Conservation (phyloP, 2,329 filamentous ascomycete genomes). For the Rhexocercosporidium sp. region DNA sequence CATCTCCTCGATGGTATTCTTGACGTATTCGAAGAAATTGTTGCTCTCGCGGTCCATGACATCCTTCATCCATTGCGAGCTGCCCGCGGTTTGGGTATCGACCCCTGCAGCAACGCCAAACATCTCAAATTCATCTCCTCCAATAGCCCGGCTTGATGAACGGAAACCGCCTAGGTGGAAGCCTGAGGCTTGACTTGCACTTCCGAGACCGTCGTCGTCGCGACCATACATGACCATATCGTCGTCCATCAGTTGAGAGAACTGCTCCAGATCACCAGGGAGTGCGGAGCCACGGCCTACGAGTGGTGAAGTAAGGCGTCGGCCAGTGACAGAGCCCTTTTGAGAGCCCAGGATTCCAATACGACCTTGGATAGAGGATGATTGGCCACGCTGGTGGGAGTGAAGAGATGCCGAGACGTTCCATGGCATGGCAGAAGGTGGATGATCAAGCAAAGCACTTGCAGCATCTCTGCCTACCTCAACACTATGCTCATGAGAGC, state of each 20-base stretch:
- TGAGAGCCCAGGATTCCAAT: constrained; percentile 25
- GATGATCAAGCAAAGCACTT: constrained; percentile 69
- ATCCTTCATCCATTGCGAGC: constrained; percentile 54
- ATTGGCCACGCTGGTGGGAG: constrained; percentile 50
- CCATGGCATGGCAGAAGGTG: constrained; percentile 71
- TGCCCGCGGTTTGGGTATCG: constrained; percentile 53
- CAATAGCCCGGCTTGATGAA: constrained; percentile 14
- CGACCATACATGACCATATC: constrained; percentile 37
- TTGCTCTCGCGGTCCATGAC: constrained; percentile 61
- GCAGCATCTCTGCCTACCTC: constrained; percentile 75
- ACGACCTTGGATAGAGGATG: constrained; percentile 39
- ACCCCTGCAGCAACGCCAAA: constrained; percentile 46
- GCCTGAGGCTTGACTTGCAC: background rate
- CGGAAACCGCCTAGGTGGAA: constrained; percentile 5
- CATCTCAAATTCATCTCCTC: constrained; percentile 49
- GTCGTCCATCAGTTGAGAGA: constrained; percentile 31
- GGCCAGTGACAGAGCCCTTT: constrained; percentile 30
- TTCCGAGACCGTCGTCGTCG: constrained; percentile 23
- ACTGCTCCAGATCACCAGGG: constrained; percentile 34
- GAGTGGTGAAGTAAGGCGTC: constrained; percentile 64
- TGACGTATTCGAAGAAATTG: constrained; percentile 68
- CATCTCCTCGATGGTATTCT: constrained; percentile 49
- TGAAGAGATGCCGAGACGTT: constrained; percentile 62
- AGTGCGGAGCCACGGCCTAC: constrained; percentile 51
- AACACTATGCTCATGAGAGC: constrained; percentile 47